Evolutionary conservation across 1,284 basidiomycete genomes (phyloP), one percentile per base, ranked within the genome.

Genomic region (Cryptococcus neoformans): DNA sequence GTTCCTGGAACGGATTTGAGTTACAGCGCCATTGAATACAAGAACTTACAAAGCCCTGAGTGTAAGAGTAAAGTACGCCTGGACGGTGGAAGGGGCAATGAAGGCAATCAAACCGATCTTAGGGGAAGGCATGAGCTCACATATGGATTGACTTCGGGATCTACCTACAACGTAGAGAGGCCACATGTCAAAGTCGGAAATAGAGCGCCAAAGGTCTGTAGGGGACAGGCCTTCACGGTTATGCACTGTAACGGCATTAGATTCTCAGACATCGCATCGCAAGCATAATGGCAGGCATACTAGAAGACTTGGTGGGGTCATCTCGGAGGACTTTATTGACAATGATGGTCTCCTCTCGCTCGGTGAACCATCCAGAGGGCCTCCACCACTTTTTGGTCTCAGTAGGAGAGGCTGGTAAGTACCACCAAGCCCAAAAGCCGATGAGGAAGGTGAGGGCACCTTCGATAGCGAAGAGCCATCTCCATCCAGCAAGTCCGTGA

Each of bases 301-400:
- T 44, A 44, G n/a, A 14, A 14, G 42, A 44, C 42, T 44, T 44
- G 42, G 42, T 44, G 55, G 54, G 53, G 62, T 11, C 47, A 59
- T 54, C 44, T 39, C 65, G 38, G 21, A 21, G 21, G 21, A 21
- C 21, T 21, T 53, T 35, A 45, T 70, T 70, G 44, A 70, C 66
- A 44, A 70, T 66, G 47, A 70, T 63, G 79, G 89, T 87, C 11
- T 51, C 57, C 48, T 64, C 49, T 10, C 48, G 47, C 34, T 62
- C 60, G 53, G 57, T 58, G 62, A 89, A 88, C 86, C 87, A 89
- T 0, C 87, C 87, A 53, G 67, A 44, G 51, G 51, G 2, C 57
- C 56, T 63, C 80, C 80, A 37, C 70, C 69, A 0, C 75, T 21
- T 21, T 28, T 62, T 63, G 10, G 76, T 80, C 59, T 77, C 68